These are phyloP conservation scores for Microdochium nivale DNA, from an alignment of 2,329 filamentous ascomycete species.

Conservation along the genomic window DNA sequence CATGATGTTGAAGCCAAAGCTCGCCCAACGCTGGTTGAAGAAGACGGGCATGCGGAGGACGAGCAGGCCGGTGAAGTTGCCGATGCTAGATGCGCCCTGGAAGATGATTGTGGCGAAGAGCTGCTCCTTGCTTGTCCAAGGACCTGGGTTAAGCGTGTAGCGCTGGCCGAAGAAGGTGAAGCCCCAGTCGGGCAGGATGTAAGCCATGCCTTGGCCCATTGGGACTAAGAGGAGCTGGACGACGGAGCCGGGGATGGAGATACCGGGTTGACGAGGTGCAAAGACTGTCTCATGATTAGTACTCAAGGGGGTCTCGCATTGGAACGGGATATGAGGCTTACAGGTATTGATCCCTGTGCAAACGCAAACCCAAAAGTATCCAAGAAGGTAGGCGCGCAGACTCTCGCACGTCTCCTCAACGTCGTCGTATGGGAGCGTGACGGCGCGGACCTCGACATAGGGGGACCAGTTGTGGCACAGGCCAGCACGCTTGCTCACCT, in stretches of 20 bases:
- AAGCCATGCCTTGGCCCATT: not conserved
- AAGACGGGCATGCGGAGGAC: constrained; percentile 20
- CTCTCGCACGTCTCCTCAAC: constrained; percentile 16
- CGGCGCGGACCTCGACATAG: not conserved
- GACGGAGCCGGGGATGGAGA: not conserved
- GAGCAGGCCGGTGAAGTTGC: constrained; percentile 16
- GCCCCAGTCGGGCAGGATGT: constrained; percentile 32
- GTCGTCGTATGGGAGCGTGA: constrained; percentile 15
- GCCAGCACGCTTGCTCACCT: constrained; percentile 10
- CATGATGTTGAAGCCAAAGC: constrained; percentile 26
- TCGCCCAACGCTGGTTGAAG: constrained; percentile 20
- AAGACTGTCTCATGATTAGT: not conserved
- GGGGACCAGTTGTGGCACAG: not conserved
- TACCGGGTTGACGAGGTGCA: not conserved
- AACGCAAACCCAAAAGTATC: constrained; percentile 16
- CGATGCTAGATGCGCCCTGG: constrained; percentile 19
- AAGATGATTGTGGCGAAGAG: constrained; percentile 31
- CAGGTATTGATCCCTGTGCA: constrained; percentile 2
- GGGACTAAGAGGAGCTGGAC: not conserved
- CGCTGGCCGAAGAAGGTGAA: constrained; percentile 29
- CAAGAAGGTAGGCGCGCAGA: constrained; percentile 16
- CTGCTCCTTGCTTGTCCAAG: constrained; percentile 33
- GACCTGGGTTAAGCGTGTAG: constrained; percentile 30
- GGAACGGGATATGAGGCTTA: not conserved
- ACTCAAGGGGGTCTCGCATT: not conserved